phyloP scores from a whole-genome alignment of 345 rosid species.

The Anacardium occidentale region DNA sequence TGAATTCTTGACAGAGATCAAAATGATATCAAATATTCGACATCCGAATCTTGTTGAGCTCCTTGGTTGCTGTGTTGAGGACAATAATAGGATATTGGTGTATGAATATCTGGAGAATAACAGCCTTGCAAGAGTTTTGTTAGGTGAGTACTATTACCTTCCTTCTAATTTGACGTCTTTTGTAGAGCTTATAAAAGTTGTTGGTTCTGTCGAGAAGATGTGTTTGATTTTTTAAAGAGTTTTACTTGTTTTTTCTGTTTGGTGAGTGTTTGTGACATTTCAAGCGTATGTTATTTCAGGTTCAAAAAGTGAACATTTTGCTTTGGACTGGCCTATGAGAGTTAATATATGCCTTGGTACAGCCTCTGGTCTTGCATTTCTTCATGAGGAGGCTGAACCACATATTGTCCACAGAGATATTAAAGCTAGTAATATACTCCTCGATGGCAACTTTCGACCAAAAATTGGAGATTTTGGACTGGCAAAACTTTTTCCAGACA shows the following conservation, averaged over 20 bases:
- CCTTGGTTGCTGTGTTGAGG: slow-evolving; percentile 66
- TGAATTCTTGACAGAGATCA: slow-evolving; percentile 65
- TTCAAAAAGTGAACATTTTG: slow-evolving; percentile 44
- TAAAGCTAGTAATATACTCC: slow-evolving; percentile 78
- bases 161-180: background rate
- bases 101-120: slow-evolving; percentile 72
- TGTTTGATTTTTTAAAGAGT: background rate
- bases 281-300: slow-evolving; percentile 36
- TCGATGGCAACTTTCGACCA: slow-evolving; percentile 53
- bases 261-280: slow-evolving; percentile 1
- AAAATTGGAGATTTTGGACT: slow-evolving; percentile 79
- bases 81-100: slow-evolving; percentile 44
- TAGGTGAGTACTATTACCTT: slow-evolving; percentile 39
- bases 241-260: background rate
- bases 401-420: slow-evolving; percentile 74
- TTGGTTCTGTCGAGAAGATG: background rate
- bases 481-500: slow-evolving; percentile 74
- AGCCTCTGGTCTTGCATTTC: slow-evolving; percentile 66
- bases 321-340: slow-evolving; percentile 59
- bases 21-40: slow-evolving; percentile 45
- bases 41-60: slow-evolving; percentile 72
- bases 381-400: slow-evolving; percentile 64
- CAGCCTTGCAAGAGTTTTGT: slow-evolving; percentile 60
- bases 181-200: background rate
- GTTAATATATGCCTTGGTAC: slow-evolving; percentile 60